phyloP scores from a whole-genome alignment of 192 early-diverging fungal genomes.

The Linnemannia schmuckeri region DNA sequence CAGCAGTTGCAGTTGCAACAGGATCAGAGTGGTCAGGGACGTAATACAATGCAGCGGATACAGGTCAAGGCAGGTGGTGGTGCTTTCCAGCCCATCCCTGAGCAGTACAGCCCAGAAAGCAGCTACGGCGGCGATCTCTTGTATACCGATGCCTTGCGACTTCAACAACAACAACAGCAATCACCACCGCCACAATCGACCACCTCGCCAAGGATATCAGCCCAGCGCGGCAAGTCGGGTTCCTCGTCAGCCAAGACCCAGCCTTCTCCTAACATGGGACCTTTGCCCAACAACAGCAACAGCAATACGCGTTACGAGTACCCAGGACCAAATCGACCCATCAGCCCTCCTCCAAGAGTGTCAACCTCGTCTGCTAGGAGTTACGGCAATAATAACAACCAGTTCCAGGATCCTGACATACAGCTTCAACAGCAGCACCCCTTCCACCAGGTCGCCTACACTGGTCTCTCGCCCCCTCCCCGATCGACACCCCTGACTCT shows the following conservation, averaged over 20 bases:
- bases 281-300: background rate
- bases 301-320: background rate
- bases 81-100: constrained; percentile 19
- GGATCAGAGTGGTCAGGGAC: background rate
- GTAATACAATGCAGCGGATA: background rate
- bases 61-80: background rate
- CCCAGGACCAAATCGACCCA: background rate
- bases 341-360: background rate
- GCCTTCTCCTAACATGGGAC: background rate
- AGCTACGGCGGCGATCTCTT: constrained; percentile 15
- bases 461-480: constrained; percentile 51
- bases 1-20: constrained; percentile 22
- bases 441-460: constrained; percentile 39
- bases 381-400: background rate
- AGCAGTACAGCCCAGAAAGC: background rate
- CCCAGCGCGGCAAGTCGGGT: background rate
- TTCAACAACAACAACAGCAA: constrained; percentile 9
- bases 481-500: constrained; percentile 11
- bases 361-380: background rate
- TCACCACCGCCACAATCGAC: background rate
- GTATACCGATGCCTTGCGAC: background rate
- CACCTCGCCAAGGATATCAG: background rate
- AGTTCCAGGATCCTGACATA: constrained; percentile 6
- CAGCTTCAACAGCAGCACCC: constrained; percentile 52
- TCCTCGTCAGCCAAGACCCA: background rate